A percentile compares a stretch with the other conserved stretches of the same genome.
Evolutionary conservation across 345 rosid species (phyloP).

Genomic region (Acer campestre): DNA sequence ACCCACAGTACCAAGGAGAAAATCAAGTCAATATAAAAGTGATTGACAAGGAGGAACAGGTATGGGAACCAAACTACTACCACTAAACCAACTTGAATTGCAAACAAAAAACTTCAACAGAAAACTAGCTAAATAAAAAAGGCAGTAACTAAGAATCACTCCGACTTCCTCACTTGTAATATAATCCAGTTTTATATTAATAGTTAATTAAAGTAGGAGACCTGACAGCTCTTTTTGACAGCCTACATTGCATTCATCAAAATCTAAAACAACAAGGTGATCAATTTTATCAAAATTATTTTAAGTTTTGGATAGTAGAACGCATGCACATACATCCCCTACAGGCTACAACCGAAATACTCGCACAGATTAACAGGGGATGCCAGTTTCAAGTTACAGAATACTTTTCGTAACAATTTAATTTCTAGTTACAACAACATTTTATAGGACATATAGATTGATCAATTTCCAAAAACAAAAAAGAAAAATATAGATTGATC

Average conservation of each 20-base stretch:
- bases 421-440: background rate
- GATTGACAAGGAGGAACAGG: background rate
- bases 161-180: background rate
- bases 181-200: background rate
- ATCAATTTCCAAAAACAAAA: background rate
- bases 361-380: background rate
- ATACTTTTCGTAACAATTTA: background rate
- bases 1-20: conserved; percentile 13
- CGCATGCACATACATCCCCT: background rate
- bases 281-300: background rate
- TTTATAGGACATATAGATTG: conserved; percentile 8
- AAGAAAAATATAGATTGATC: conserved; percentile 2
- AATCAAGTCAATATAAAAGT: background rate
- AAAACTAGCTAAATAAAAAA: background rate
- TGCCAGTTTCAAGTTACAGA: background rate
- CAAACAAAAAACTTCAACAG: background rate
- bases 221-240: background rate
- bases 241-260: background rate
- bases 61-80: background rate
- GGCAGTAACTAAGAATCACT: background rate
- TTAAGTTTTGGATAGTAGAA: background rate
- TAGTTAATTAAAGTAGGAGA: background rate
- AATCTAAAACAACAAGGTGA: background rate
- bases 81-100: background rate
- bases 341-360: background rate